These are phyloP conservation scores for Lachancea mirantina DNA, from an alignment of 805 yeast species.

Conservation along the genomic window DNA sequence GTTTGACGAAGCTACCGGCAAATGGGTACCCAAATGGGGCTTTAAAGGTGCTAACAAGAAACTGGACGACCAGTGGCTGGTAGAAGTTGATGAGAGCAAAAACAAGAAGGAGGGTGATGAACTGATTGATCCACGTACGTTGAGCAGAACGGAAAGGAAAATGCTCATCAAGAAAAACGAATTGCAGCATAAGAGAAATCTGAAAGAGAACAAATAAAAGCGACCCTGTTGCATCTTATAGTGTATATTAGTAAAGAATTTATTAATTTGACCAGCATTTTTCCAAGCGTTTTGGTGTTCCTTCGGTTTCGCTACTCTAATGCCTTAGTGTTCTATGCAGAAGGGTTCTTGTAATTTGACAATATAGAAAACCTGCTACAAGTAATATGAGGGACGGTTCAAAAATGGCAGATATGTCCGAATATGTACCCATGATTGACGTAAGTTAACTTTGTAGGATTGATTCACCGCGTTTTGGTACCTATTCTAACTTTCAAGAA, in stretches of 20 bases:
- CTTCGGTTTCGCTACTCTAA: too few species aligned
- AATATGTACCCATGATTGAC: constrained; percentile 58
- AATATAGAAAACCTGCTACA: neutral
- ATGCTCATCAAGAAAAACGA: constrained; percentile 76
- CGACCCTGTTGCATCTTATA: too few species aligned
- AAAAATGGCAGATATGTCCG: constrained; percentile 17
- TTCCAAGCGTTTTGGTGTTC: too few species aligned
- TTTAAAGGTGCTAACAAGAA: constrained; percentile 88
- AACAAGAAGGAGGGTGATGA: constrained; percentile 53
- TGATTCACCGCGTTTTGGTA: too few species aligned
- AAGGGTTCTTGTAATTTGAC: too few species aligned
- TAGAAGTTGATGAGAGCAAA: constrained; percentile 73
- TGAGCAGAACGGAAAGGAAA: constrained; percentile 78
- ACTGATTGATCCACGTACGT: constrained; percentile 78
- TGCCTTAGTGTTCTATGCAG: too few species aligned
- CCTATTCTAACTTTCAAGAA: constrained; percentile 13
- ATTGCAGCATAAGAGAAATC: constrained; percentile 76
- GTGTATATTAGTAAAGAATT: too few species aligned
- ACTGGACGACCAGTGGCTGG: constrained; percentile 87
- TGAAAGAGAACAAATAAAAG: constrained; percentile 23
- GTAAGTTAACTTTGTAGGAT: constrained; percentile 31
- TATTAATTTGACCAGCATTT: too few species aligned
- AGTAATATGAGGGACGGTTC: too few species aligned
- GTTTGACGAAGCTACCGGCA: constrained; percentile 80
- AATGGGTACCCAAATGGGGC: constrained; percentile 99